These are phyloP conservation scores for Aspergillus ostianus DNA, from an alignment of 495 filamentous ascomycete species.

Conservation along the genomic window DNA sequence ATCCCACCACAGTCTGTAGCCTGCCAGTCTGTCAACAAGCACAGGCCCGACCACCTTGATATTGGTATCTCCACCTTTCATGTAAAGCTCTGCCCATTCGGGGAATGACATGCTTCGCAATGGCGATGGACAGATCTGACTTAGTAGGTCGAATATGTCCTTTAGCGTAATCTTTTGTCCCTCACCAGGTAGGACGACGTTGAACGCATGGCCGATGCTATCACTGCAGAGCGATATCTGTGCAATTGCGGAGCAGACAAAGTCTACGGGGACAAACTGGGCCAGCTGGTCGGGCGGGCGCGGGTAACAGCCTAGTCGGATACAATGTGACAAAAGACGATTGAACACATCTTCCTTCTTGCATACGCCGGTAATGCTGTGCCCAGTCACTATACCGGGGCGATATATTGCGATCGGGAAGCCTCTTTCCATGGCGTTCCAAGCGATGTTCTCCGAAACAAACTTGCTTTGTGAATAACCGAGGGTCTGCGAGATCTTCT, in stretches of 20 bases:
- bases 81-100: conserved; percentile 4
- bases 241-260: conserved; percentile 9
- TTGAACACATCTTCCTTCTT: conserved; percentile 20
- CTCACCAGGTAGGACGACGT: conserved; percentile 14
- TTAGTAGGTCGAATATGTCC: conserved; percentile 3
- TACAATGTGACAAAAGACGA: conserved; percentile 10
- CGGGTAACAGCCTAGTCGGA: conserved; percentile 17
- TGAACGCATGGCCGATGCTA: conserved; percentile 14
- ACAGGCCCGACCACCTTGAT: conserved; percentile 1
- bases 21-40: neutral
- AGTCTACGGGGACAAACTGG: conserved; percentile 18
- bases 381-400: conserved; percentile 11
- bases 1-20: conserved; percentile 8
- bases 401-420: conserved; percentile 20
- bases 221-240: conserved; percentile 4
- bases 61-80: neutral
- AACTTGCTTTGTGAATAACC: conserved; percentile 22
- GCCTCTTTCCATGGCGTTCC: conserved; percentile 14
- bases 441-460: conserved; percentile 13
- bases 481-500: conserved; percentile 6
- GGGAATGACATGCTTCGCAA: conserved; percentile 1
- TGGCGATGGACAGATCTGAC: neutral
- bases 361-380: conserved; percentile 13
- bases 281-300: conserved; percentile 7
- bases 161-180: conserved; percentile 2